Evolutionary conservation across 2,329 filamentous ascomycete genomes (phyloP), one percentile per base, ranked within the genome.

Genomic region (Ophiocordyceps camponoti-saundersi): DNA sequence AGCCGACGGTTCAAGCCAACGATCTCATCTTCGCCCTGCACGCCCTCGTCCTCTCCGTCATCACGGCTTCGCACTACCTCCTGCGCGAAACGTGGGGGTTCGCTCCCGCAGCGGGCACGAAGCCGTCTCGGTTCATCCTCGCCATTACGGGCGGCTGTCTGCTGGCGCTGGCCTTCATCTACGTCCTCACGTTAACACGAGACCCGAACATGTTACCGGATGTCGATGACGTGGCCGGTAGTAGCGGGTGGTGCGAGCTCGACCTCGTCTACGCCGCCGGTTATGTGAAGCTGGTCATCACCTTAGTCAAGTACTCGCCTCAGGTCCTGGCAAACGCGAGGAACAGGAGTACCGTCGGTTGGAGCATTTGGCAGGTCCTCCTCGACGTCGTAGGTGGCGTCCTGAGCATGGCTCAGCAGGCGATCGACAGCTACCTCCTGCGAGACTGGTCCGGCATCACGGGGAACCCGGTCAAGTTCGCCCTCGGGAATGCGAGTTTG

Each of bases 401-500:
- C 18, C 68, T 96, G 45, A 94, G 86, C 49, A 72, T 95, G 46
- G 66, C 75, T 2, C 92, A 98, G 64, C 74, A 94, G 51, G 66
- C 81, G 21, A 80, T 96, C 50, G 92, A 96, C 66, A 88, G 86
- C 49, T 86, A 82, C 49, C 66, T 93, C 36, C 80, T 92, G 61
- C 74, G 73, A 47, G 87, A 95, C 66, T 95, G 90, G 89, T 84
- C 81, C 44, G 92, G 90, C 21, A 72, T 96, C 48, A 88, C 82
- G 0, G 90, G 89, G 1, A 96, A 96, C 61, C 86, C 88, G 0
- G 82, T 92, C 55, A 98, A 96, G 67, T 79, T 96, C 49, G 79
- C 80, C 3, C 71, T 96, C 41, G 84, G 85, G 15, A 90, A 94
- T 57, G 77, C 95, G 43, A 87, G 81, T 48, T 82, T 96, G 55